These are phyloP conservation scores for Teratosphaeria epicoccoides DNA, from an alignment of 2,329 filamentous ascomycete species.

Conservation along the genomic window DNA sequence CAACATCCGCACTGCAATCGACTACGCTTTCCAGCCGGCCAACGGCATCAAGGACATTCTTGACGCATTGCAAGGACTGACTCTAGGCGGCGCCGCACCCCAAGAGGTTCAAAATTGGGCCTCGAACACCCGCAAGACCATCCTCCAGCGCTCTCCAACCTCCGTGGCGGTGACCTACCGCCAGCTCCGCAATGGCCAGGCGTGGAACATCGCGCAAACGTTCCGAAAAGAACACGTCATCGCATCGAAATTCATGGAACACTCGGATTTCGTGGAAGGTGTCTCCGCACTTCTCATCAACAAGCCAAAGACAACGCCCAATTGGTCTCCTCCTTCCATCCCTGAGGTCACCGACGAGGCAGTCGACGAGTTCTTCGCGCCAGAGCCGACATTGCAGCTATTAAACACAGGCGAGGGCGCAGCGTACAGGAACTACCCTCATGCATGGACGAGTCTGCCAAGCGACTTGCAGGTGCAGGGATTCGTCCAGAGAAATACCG, in stretches of 20 bases:
- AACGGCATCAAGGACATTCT: conserved; percentile 60
- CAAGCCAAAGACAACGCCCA: conserved; percentile 54
- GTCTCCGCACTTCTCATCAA: conserved; percentile 71
- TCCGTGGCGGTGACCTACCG: conserved; percentile 72
- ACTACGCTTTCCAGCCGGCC: conserved; percentile 46
- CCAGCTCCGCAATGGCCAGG: conserved; percentile 65
- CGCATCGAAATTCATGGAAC: conserved; percentile 76
- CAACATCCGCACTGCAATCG: conserved; percentile 65
- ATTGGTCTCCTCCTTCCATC: conserved; percentile 67
- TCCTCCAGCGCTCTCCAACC: conserved; percentile 72
- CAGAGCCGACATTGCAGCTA: conserved; percentile 43
- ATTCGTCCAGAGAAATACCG: conserved; percentile 24
- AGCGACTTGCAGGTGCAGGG: conserved; percentile 52
- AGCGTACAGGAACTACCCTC: conserved; percentile 65
- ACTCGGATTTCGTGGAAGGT: conserved; percentile 84
- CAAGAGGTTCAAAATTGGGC: conserved; percentile 62
- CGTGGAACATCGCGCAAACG: conserved; percentile 73
- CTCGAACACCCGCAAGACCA: conserved; percentile 59
- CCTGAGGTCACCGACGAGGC: conserved; percentile 50
- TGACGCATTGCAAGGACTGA: conserved; percentile 45
- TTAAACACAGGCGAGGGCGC: conserved; percentile 36
- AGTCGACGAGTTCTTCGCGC: conserved; percentile 59
- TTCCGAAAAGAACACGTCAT: conserved; percentile 82
- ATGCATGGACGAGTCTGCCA: conserved; percentile 60
- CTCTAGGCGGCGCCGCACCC: conserved; percentile 30